phyloP scores from a whole-genome alignment of 331 rosid species.

The Acacia pycnantha region DNA sequence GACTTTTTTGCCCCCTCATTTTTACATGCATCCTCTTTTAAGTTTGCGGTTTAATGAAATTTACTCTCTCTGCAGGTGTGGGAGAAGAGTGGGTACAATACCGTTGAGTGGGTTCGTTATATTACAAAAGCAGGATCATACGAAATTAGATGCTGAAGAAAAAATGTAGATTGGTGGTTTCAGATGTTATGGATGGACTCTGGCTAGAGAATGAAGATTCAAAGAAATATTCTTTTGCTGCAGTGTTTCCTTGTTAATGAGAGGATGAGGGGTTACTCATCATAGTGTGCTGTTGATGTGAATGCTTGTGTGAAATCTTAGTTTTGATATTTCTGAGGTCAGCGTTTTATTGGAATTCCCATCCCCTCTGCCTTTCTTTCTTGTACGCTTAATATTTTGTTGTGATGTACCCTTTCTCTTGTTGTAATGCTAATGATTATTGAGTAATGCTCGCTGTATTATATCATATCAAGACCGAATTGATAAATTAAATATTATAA shows the following conservation, averaged over 20 bases:
- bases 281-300: slow-evolving; percentile 25
- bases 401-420: slow-evolving; percentile 2
- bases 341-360: neutral
- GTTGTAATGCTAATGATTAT: slow-evolving; percentile 10
- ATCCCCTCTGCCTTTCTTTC: neutral
- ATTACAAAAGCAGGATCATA: slow-evolving; percentile 81
- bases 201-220: slow-evolving; percentile 10
- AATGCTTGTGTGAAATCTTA: slow-evolving; percentile 20
- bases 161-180: slow-evolving; percentile 7
- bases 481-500: too few relatives aligned
- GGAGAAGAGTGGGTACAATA: slow-evolving; percentile 85
- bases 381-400: neutral
- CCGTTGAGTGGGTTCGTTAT: slow-evolving; percentile 84
- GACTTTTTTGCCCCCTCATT: neutral
- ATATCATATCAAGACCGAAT: neutral
- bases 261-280: slow-evolving; percentile 19
- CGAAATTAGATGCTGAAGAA: slow-evolving; percentile 64
- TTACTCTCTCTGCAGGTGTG: slow-evolving; percentile 49
- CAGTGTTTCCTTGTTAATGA: neutral
- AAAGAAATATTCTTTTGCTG: neutral
- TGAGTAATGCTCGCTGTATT: slow-evolving; percentile 12
- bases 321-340: slow-evolving; percentile 33
- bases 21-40: neutral
- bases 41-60: neutral
- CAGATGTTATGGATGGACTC: slow-evolving; percentile 7